Evolutionary conservation across 140 eudicot genomes (phyloP).

Genomic region (Ambrosia hybrid): DNA sequence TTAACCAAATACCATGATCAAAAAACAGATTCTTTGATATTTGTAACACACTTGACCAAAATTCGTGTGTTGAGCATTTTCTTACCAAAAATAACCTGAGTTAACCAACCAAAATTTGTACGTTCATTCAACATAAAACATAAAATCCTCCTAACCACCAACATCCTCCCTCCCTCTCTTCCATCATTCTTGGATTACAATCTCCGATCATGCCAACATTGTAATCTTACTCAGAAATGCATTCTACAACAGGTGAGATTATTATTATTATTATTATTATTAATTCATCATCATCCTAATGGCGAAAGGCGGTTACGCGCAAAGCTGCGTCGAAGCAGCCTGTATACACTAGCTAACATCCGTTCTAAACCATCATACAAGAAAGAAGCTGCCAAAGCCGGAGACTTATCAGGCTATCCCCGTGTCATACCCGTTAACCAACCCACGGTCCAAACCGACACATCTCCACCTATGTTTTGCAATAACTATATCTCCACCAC

Average conservation of each 20-base stretch:
- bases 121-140: background rate
- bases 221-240: conserved; percentile 10
- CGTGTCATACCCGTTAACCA: conserved; percentile 47
- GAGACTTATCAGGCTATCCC: conserved; percentile 47
- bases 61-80: background rate
- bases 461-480: conserved; percentile 36
- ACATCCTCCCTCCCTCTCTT: conserved; percentile 3
- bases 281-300: conserved; percentile 15
- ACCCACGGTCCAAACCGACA: too few species aligned
- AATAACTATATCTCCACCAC: conserved; percentile 58
- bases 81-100: conserved; percentile 24
- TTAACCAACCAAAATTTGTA: background rate
- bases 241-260: background rate
- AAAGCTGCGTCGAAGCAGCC: conserved; percentile 48
- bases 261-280: too few species aligned
- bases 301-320: conserved; percentile 38
- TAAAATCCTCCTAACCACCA: conserved; percentile 30
- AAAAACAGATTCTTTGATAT: too few species aligned
- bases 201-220: conserved; percentile 9
- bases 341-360: conserved; percentile 39
- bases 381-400: conserved; percentile 28
- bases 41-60: background rate
- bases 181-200: conserved; percentile 16
- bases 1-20: too few species aligned
- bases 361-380: conserved; percentile 32